A percentile compares a stretch with the other conserved stretches of the same genome.
phyloP scores from a whole-genome alignment of 2,329 filamentous ascomycete genomes.

The Pestalotiopsis sp. region DNA sequence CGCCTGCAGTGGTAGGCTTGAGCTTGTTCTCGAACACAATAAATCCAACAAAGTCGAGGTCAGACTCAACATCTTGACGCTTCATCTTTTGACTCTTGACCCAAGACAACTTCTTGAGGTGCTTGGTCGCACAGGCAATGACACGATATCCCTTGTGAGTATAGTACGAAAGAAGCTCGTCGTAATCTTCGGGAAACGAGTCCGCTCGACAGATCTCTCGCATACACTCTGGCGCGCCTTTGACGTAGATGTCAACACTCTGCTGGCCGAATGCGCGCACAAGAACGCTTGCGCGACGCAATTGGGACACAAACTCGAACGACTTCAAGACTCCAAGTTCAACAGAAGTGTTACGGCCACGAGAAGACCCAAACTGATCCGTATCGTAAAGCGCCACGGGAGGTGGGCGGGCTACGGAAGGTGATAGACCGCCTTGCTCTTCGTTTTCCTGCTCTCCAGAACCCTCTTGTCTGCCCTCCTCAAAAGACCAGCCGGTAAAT shows the following conservation, averaged over 20 bases:
- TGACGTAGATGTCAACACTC: constrained; percentile 88
- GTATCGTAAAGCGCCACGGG: constrained; percentile 54
- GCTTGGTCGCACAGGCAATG: constrained; percentile 90
- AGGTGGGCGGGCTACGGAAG: constrained; percentile 87
- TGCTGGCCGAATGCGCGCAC: constrained; percentile 85
- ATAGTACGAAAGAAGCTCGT: constrained; percentile 85
- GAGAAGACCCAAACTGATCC: constrained; percentile 25
- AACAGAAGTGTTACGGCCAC: constrained; percentile 50
- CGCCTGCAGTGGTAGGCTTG: constrained; percentile 80
- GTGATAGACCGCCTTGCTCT: constrained; percentile 74
- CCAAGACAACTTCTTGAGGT: constrained; percentile 87
- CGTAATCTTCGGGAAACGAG: constrained; percentile 85
- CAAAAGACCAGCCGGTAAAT: constrained; percentile 89
- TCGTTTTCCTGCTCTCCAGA: constrained; percentile 68
- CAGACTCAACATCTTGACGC: constrained; percentile 79
- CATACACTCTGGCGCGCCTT: constrained; percentile 96
- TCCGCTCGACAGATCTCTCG: constrained; percentile 85
- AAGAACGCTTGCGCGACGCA: constrained; percentile 89
- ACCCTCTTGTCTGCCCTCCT: constrained; percentile 77
- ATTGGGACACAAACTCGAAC: constrained; percentile 93
- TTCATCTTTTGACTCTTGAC: constrained; percentile 94
- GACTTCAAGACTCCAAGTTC: constrained; percentile 89
- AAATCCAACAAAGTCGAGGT: constrained; percentile 88
- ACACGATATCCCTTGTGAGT: constrained; percentile 96
- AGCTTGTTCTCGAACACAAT: constrained; percentile 99